These are phyloP conservation scores for Komagataella kurtzmanii DNA, from an alignment of 805 yeast genomes.

Conservation along the genomic window DNA sequence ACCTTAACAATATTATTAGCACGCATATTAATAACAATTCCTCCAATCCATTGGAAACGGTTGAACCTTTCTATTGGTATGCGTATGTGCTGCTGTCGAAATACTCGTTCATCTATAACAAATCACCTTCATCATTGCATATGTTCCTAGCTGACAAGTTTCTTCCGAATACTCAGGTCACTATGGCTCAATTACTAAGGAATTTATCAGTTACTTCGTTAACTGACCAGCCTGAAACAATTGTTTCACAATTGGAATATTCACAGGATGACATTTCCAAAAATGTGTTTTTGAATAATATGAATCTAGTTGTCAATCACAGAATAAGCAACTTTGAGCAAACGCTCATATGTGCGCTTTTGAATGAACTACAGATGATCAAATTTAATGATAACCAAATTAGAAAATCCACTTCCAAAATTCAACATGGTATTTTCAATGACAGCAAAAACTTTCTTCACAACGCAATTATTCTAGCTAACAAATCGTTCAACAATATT, in stretches of 20 bases:
- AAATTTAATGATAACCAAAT: conserved; percentile 16
- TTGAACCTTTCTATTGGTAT: conserved; percentile 26
- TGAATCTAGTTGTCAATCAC: not conserved
- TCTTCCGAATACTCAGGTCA: conserved; percentile 12
- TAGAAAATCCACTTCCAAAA: conserved; percentile 4
- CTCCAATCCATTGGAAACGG: conserved; percentile 2
- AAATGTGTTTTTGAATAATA: not conserved
- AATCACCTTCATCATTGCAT: conserved; percentile 26
- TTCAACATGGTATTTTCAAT: conserved; percentile 14
- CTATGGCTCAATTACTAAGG: not conserved
- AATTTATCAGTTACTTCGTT: conserved; percentile 14
- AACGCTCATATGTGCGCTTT: conserved; percentile 15
- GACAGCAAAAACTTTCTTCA: conserved; percentile 30
- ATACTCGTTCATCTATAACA: conserved; percentile 23
- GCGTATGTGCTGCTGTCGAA: conserved; percentile 32
- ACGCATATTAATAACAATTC: conserved; percentile 23
- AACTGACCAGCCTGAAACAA: conserved; percentile 11
- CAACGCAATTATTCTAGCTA: conserved; percentile 38
- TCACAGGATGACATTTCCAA: not conserved
- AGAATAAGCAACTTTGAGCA: conserved; percentile 9
- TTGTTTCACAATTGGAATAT: conserved; percentile 4
- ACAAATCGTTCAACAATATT: conserved; percentile 22
- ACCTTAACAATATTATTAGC: conserved; percentile 31
- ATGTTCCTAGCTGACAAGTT: conserved; percentile 13
- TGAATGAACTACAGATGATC: conserved; percentile 18